phyloP scores from a whole-genome alignment of 768 basidiomycete genomes.

The Russula olivacea region DNA sequence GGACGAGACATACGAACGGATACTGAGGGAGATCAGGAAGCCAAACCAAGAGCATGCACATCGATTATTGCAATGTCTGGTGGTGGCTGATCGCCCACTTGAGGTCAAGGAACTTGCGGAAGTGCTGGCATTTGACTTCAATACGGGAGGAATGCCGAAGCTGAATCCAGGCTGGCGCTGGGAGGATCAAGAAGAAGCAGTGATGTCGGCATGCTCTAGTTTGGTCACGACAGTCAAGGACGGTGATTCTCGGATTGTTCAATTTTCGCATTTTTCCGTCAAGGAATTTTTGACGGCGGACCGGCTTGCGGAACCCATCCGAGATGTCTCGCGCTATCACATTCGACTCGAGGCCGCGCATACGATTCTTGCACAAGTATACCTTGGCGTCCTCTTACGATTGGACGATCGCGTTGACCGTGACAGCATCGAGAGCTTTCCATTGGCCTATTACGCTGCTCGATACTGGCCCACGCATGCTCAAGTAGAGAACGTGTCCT shows the following conservation, averaged over 20 bases:
- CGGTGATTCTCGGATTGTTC: neutral
- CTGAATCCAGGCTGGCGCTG: neutral
- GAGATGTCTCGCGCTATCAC: constrained; percentile 1
- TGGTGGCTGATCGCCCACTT: neutral
- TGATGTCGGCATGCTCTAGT: neutral
- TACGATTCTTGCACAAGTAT: neutral
- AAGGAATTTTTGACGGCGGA: neutral
- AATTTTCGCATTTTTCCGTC: neutral
- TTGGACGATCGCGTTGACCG: neutral
- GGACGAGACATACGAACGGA: constrained; percentile 7
- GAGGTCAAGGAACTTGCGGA: neutral
- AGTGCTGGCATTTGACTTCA: neutral
- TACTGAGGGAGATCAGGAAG: neutral
- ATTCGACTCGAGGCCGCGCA: neutral
- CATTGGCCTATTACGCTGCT: neutral
- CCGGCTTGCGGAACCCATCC: neutral
- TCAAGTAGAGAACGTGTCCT: neutral
- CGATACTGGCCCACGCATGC: neutral
- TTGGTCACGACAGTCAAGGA: neutral
- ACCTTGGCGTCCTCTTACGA: neutral
- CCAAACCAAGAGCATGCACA: neutral
- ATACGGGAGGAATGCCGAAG: neutral
- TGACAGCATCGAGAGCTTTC: neutral
- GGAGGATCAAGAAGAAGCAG: neutral
- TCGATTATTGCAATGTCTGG: constrained; percentile 2